Base-by-base conservation (phyloP, 2,329 filamentous ascomycete species). In the Didymella glomerata region DNA sequence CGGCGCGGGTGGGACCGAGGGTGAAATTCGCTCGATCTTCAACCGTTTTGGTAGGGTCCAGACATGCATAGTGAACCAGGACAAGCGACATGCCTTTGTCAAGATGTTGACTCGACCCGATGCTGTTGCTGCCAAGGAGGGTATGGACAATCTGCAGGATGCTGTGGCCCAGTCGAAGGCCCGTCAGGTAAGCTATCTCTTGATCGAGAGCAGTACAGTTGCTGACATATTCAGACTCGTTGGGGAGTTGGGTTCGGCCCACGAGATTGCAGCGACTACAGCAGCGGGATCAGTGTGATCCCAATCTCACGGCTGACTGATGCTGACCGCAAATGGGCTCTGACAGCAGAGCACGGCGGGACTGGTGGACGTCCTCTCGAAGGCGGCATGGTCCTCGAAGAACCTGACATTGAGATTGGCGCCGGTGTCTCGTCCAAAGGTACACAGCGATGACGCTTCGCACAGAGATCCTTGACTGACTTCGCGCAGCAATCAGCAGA, bases 191-290 rank as follows among this genome's bases (percentile, higher is more conserved):
- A 63, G 71, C 38, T 18, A 11, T 9, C 4, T 1, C 11, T 14
- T 7, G 0, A 20, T 10, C 8, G 9, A 13, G 16, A 11, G 47
- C 25, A 46, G 36, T 22, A 20, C 40, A 27, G 45, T 34, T 38
- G 61, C 70, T 75, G 42, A 74, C 54, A 8, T n/a, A 44, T 67
- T 67, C 71, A 95, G 88, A 98, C 94, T 40, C 89, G 95, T 65
- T 99, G 95, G 95, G 95, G 95, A 66, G 95, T 99, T 48, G 95
- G 95, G 16, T 99, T 97, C 72, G 95, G 95, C 2, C 95, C 95
- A 45, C 88, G 95, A 72, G 95, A 99, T 76, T 99, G 95, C 82
- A 97, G 93, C 76, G 93, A 99, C 78, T 99, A 99, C 78, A 85
- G 89, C 66, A 95, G 89, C 11, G 95, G 95, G 49, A 85, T 98